Evolutionary conservation across 2,329 filamentous ascomycete genomes (phyloP), one percentile per base, ranked within the genome.

Genomic region (Raffaelea albimanens): DNA sequence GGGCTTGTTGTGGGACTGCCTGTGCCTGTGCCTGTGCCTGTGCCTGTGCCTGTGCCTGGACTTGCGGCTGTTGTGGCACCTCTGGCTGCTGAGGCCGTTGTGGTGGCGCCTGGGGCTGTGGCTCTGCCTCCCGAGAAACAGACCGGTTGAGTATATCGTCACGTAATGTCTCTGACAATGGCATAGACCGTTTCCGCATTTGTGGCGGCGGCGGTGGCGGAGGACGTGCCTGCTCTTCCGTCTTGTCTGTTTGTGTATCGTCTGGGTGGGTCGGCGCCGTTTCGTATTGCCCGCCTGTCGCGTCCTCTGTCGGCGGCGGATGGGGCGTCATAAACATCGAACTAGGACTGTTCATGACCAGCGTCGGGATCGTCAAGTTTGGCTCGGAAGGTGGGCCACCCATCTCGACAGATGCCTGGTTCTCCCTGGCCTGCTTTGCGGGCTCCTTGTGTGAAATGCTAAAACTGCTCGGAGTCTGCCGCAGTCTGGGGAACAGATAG

Each of bases 401-500:
- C 50, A 25, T 63, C 61, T 40, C 50, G 53, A 33, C 16, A 14
- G 23, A n/a, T 34, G 18, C 14, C 16, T n/a, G 33, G n/a, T 39
- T 1, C 58, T 29, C 25, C 13, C 13, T 29, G 7, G 25, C 7
- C 25, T 29, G 25, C 25, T 29, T n/a, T n/a, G n/a, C n/a, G n/a
- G n/a, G n/a, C n/a, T n/a, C n/a, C n/a, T n/a, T n/a, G n/a, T n/a
- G n/a, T n/a, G n/a, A n/a, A n/a, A 29, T 7, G 13, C 25, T 29
- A 7, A 29, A 7, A 29, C 25, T 29, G 25, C 25, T 13, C 7
- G 25, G 25, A 29, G 25, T 29, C 13, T 67, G 61, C 44, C 61
- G 64, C 23, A 78, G 57, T 50, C 74, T 69, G 0, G 70, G 62
- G 47, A 73, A 77, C 48, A 76, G 58, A 45, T 66, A 78, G 7